phyloP scores from a whole-genome alignment of 305 asterid species.

The Fraxinus latifolia region DNA sequence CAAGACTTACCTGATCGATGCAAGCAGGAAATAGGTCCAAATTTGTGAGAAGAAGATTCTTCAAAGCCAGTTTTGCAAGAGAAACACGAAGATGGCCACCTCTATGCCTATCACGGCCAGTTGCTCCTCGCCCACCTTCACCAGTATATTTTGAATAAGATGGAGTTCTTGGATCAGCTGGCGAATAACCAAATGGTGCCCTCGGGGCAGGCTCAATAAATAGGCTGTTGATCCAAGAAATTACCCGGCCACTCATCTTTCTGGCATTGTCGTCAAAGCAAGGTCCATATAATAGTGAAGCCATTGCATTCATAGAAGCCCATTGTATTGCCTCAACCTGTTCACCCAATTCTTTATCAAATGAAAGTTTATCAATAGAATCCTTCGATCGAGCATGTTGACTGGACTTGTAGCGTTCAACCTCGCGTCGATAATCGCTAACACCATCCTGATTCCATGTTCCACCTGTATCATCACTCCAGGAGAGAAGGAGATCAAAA shows the following conservation, averaged over 20 bases:
- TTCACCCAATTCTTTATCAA: constrained; percentile 88
- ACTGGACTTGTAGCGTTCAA: constrained; percentile 88
- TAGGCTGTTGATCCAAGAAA: constrained; percentile 96
- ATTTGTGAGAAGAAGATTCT: constrained; percentile 91
- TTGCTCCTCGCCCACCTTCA: constrained; percentile 78
- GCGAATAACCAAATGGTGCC: constrained; percentile 97
- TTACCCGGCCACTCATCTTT: constrained; percentile 98
- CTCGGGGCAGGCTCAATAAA: constrained; percentile 96
- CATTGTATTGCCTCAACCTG: constrained; percentile 98
- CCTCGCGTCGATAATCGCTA: constrained; percentile 94
- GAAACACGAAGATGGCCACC: constrained; percentile 92
- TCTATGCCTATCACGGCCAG: constrained; percentile 88
- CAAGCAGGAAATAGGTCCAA: constrained; percentile 97
- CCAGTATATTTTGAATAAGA: constrained; percentile 74
- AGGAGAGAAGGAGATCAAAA: constrained; percentile 86
- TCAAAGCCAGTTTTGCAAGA: constrained; percentile 89
- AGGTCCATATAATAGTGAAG: constrained; percentile 91
- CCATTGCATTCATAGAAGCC: constrained; percentile 99
- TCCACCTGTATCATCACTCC: constrained; percentile 91
- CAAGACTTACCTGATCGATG: constrained; percentile 86
- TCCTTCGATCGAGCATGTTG: constrained; percentile 96
- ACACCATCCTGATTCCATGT: constrained; percentile 94
- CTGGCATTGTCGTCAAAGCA: constrained; percentile 98
- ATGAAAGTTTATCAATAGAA: constrained; percentile 87
- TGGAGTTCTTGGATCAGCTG: constrained; percentile 99